Evolutionary conservation across 2,329 filamentous ascomycete genomes (phyloP).

Genomic region (Myriosclerotinia curreyana): DNA sequence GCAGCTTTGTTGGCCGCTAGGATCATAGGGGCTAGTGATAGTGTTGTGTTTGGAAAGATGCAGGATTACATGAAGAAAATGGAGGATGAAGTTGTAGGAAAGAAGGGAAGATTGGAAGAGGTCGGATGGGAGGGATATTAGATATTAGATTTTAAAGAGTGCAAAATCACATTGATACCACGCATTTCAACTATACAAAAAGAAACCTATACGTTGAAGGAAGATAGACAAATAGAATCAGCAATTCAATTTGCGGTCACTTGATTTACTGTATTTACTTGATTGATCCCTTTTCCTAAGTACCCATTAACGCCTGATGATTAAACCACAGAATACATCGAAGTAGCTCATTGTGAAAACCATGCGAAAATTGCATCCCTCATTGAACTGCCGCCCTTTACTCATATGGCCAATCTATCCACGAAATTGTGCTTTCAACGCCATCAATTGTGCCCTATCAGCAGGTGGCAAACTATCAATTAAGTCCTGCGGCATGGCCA

Average conservation of each 20-base stretch:
- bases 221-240: not conserved
- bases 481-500: slow-evolving; percentile 74
- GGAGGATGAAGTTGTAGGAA: slow-evolving; percentile 61
- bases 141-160: not conserved
- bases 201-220: not conserved
- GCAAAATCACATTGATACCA: slow-evolving; percentile 6
- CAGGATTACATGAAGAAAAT: slow-evolving; percentile 60
- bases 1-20: slow-evolving; percentile 69
- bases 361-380: not conserved
- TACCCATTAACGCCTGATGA: slow-evolving; percentile 9
- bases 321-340: slow-evolving; percentile 2
- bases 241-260: not conserved
- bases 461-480: slow-evolving; percentile 76
- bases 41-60: slow-evolving; percentile 55
- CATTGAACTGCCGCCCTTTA: not conserved
- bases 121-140: slow-evolving; percentile 55
- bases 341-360: not conserved
- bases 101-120: slow-evolving; percentile 56
- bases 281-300: slow-evolving; percentile 4
- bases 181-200: not conserved
- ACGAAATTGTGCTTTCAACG: slow-evolving; percentile 53
- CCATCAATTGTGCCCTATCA: slow-evolving; percentile 75
- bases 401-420: not conserved
- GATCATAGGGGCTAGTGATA: slow-evolving; percentile 59
- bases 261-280: not conserved